These are phyloP conservation scores for Elaphomyces granulatus DNA, from an alignment of 495 filamentous ascomycete species.

Conservation along the genomic window DNA sequence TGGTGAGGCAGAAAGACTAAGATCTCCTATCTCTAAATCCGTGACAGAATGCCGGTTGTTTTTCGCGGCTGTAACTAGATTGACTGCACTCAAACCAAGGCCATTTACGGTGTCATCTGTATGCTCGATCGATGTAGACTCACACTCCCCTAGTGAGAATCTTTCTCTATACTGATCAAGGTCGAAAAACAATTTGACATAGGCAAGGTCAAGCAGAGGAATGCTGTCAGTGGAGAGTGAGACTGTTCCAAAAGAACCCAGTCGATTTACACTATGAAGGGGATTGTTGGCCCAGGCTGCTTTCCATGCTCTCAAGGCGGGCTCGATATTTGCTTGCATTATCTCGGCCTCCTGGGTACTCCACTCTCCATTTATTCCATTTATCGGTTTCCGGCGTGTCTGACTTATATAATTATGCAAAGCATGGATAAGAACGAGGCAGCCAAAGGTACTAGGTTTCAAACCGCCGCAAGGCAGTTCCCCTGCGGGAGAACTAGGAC, in stretches of 20 bases:
- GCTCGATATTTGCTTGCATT: slow-evolving; percentile 94
- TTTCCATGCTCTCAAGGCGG: slow-evolving; percentile 89
- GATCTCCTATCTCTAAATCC: slow-evolving; percentile 26
- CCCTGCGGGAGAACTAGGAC: slow-evolving; percentile 10
- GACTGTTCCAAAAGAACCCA: slow-evolving; percentile 77
- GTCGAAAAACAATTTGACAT: slow-evolving; percentile 87
- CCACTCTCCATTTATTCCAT: slow-evolving; percentile 82
- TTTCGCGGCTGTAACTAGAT: not conserved
- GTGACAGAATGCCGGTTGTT: slow-evolving; percentile 25
- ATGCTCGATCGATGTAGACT: slow-evolving; percentile 73
- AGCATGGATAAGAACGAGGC: slow-evolving; percentile 85
- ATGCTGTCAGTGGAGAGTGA: slow-evolving; percentile 90
- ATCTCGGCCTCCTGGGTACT: slow-evolving; percentile 83
- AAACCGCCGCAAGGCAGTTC: slow-evolving; percentile 47
- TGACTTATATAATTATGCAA: slow-evolving; percentile 99
- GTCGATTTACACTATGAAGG: slow-evolving; percentile 73
- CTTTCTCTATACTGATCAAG: slow-evolving; percentile 82
- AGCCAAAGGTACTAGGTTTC: slow-evolving; percentile 86
- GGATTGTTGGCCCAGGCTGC: slow-evolving; percentile 83
- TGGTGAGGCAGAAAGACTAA: slow-evolving; percentile 29
- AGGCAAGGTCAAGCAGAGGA: slow-evolving; percentile 85
- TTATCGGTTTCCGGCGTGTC: slow-evolving; percentile 80
- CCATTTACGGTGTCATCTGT: slow-evolving; percentile 43
- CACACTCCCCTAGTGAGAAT: slow-evolving; percentile 90
- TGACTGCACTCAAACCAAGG: slow-evolving; percentile 9